phyloP scores from a whole-genome alignment of 2,329 filamentous ascomycete species.

The Cladophialophora bantiana region DNA sequence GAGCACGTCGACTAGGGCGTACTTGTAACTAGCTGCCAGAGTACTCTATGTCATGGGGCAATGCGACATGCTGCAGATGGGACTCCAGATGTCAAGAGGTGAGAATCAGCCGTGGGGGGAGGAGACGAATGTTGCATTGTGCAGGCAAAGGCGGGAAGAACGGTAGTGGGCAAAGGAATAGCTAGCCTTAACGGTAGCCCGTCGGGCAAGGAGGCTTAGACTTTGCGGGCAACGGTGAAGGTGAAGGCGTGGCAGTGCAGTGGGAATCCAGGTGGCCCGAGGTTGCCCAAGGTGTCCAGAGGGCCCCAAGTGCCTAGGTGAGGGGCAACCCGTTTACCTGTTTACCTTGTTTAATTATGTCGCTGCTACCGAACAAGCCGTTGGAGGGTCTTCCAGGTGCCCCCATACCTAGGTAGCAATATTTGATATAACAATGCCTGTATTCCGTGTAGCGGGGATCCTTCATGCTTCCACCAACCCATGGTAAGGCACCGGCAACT shows the following conservation, averaged over 20 bases:
- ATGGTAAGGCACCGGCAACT: background rate
- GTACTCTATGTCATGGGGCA: slow-evolving; percentile 15
- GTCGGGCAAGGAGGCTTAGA: slow-evolving; percentile 7
- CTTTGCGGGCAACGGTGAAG: slow-evolving; percentile 6
- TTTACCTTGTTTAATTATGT: no score
- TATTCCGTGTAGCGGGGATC: background rate
- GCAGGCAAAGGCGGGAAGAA: background rate
- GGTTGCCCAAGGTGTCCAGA: background rate
- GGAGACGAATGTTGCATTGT: slow-evolving; percentile 5
- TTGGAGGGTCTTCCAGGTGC: no score
- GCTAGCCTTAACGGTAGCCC: slow-evolving; percentile 10
- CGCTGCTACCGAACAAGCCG: no score
- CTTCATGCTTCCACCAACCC: background rate
- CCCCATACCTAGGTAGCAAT: no score
- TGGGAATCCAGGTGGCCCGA: background rate
- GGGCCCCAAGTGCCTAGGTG: background rate
- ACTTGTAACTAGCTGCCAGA: background rate
- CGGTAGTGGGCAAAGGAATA: background rate
- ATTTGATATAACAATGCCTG: no score
- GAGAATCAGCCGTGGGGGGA: background rate
- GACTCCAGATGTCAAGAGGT: background rate
- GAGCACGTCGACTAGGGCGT: background rate
- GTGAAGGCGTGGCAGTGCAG: slow-evolving; percentile 12
- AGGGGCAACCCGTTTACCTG: no score
- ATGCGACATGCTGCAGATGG: background rate